Percentiles rank a stretch among this genome's conserved stretches.
These are phyloP conservation scores for Penicillium psychrofluorescens DNA, from an alignment of 495 filamentous ascomycete species.

Conservation along the genomic window DNA sequence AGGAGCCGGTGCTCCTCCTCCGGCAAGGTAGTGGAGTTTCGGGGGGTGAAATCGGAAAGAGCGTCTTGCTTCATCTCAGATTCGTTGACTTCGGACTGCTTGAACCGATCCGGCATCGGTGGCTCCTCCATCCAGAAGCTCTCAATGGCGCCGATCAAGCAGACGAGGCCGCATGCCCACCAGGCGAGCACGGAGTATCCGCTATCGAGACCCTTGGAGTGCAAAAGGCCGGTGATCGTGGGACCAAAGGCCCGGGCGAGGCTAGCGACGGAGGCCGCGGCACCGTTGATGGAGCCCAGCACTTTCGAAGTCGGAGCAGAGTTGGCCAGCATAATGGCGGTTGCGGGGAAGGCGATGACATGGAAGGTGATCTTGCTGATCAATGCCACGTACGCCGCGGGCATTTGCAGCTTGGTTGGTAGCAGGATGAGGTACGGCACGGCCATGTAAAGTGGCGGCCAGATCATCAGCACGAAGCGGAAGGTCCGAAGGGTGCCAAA, in stretches of 20 bases:
- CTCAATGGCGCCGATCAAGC: constrained; percentile 59
- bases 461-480: constrained; percentile 67
- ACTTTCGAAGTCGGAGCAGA: constrained; percentile 72
- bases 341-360: constrained; percentile 79
- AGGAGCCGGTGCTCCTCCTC: constrained; percentile 36
- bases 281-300: constrained; percentile 85
- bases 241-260: constrained; percentile 82
- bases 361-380: constrained; percentile 85
- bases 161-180: constrained; percentile 80
- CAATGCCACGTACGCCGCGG: constrained; percentile 65
- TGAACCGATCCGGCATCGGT: constrained; percentile 22
- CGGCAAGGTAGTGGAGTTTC: constrained; percentile 15
- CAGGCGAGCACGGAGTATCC: constrained; percentile 84
- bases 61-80: constrained; percentile 20
- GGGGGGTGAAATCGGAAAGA: constrained; percentile 13
- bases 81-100: constrained; percentile 14
- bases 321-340: constrained; percentile 77
- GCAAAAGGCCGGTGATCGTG: constrained; percentile 77
- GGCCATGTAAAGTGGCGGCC: constrained; percentile 81
- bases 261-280: constrained; percentile 85
- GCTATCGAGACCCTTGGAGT: constrained; percentile 66
- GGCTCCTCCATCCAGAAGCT: constrained; percentile 47
- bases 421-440: constrained; percentile 87
- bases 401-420: constrained; percentile 59
- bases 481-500: constrained; percentile 76